Evolutionary conservation across 768 basidiomycete genomes (phyloP).

Genomic region (Albatrellus ellisii): DNA sequence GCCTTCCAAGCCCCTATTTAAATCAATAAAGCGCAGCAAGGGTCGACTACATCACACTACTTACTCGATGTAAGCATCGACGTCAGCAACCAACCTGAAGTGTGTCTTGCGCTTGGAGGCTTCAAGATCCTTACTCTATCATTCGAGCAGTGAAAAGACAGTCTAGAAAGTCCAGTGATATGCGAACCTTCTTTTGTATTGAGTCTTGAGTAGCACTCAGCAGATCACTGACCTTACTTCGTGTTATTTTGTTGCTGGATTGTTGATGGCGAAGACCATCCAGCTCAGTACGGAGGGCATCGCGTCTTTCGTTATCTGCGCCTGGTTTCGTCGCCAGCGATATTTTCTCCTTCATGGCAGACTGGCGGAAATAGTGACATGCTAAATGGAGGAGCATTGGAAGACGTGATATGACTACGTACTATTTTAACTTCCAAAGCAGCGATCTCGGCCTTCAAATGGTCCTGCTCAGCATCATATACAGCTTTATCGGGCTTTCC

Average conservation of each 20-base stretch:
- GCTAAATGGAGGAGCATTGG: background rate
- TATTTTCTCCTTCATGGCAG: constrained; percentile 66
- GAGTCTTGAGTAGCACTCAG: constrained; percentile 66
- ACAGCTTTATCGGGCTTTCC: constrained; percentile 75
- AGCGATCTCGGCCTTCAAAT: constrained; percentile 75
- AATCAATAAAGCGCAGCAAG: constrained; percentile 7
- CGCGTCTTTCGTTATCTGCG: constrained; percentile 57
- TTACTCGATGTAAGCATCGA: constrained; percentile 80
- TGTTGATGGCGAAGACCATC: constrained; percentile 71
- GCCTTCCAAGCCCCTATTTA: constrained; percentile 61
- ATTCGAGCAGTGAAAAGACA: constrained; percentile 2
- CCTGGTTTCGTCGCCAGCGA: constrained; percentile 43
- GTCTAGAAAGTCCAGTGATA: too few species aligned
- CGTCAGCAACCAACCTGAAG: constrained; percentile 74
- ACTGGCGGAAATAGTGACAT: constrained; percentile 26
- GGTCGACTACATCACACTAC: constrained; percentile 16
- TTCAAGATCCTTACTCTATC: constrained; percentile 78
- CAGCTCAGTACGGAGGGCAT: constrained; percentile 65
- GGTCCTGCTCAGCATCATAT: constrained; percentile 81
- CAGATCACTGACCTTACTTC: constrained; percentile 65
- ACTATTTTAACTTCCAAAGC: constrained; percentile 69
- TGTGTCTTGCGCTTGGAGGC: constrained; percentile 62
- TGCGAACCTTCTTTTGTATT: constrained; percentile 66
- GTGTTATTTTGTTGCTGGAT: constrained; percentile 56
- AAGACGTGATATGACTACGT: constrained; percentile 24